Percentiles rank a stretch among this genome's conserved stretches.
Evolutionary conservation across 1,139 yeast species (phyloP).

Genomic region (Debaryomyces coudertii): DNA sequence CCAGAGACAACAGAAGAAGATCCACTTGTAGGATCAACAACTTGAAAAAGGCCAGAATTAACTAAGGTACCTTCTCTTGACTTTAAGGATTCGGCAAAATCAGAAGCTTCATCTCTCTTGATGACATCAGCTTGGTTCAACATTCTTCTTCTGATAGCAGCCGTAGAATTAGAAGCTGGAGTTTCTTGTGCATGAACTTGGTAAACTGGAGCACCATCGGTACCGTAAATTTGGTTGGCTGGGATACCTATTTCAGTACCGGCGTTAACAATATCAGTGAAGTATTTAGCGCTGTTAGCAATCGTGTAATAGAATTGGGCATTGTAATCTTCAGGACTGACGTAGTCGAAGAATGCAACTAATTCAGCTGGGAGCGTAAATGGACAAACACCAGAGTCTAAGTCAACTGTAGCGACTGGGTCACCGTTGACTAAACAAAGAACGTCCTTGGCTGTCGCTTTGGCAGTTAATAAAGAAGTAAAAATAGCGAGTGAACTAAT

Average conservation of each 20-base stretch:
- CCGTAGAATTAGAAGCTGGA: constrained; percentile 45
- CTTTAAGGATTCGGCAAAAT: constrained; percentile 35
- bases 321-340: constrained; percentile 34
- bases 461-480: constrained; percentile 22
- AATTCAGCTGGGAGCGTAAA: constrained; percentile 36
- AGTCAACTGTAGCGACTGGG: constrained; percentile 39
- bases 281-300: constrained; percentile 28
- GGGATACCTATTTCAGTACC: constrained; percentile 40
- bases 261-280: constrained; percentile 39
- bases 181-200: constrained; percentile 32
- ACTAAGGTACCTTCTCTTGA: constrained; percentile 31
- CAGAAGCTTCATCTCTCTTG: constrained; percentile 37
- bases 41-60: constrained; percentile 23
- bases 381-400: constrained; percentile 46
- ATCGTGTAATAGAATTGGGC: constrained; percentile 42
- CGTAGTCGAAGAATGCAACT: constrained; percentile 33
- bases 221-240: constrained; percentile 33
- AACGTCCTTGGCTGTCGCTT: constrained; percentile 34
- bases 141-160: constrained; percentile 48
- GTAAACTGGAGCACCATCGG: constrained; percentile 30
- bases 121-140: constrained; percentile 18
- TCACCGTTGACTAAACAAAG: constrained; percentile 43
- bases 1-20: constrained; percentile 16
- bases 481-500: constrained; percentile 16
- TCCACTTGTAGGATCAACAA: constrained; percentile 23